Percentiles rank a stretch among this genome's conserved stretches.
phyloP scores from a whole-genome alignment of 2,329 filamentous ascomycete species.

The Talaromyces sp. region DNA sequence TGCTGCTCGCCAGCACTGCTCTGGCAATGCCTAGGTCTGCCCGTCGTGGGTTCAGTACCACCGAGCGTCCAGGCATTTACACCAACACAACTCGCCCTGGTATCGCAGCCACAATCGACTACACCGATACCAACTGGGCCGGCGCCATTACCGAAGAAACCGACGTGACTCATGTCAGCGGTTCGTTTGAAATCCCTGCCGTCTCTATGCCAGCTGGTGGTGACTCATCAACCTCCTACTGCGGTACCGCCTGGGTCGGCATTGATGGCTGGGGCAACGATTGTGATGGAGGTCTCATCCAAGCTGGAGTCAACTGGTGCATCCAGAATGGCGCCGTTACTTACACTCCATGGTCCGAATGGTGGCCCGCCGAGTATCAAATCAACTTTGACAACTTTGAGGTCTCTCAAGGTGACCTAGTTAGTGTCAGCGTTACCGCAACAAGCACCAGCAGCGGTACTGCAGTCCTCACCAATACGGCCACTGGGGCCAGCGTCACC shows the following conservation, averaged over 20 bases:
- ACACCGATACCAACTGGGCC: conserved; percentile 12
- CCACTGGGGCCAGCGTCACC: conserved; percentile 7
- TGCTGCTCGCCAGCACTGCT: conserved; percentile 11
- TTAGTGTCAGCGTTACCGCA: conserved; percentile 14
- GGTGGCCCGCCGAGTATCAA: conserved; percentile 12
- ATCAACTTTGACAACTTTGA: conserved; percentile 11
- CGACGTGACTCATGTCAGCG: conserved; percentile 13
- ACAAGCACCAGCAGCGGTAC: conserved; percentile 13
- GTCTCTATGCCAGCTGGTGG: conserved; percentile 12
- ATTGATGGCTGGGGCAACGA: conserved; percentile 15
- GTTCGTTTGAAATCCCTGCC: conserved; percentile 9
- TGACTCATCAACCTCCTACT: conserved; percentile 10
- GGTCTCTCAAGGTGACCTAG: conserved; percentile 11
- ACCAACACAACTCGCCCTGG: conserved; percentile 8
- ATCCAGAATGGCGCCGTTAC: conserved; percentile 7
- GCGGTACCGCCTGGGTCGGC: conserved; percentile 15
- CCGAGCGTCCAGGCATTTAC: conserved; percentile 6
- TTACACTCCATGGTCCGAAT: conserved; percentile 16
- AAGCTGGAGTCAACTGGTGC: conserved; percentile 16
- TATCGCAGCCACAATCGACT: conserved; percentile 10
- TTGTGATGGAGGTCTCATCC: conserved; percentile 14
- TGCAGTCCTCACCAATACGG: conserved; percentile 9
- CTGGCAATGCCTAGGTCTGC: background rate
- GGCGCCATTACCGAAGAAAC: conserved; percentile 14
- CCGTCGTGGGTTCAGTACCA: conserved; percentile 1